A percentile compares a stretch with the other conserved stretches of the same genome.
Conservation (phyloP, 1,139 yeast species). For the Zhuliangozyma parablackwelliae region DNA sequence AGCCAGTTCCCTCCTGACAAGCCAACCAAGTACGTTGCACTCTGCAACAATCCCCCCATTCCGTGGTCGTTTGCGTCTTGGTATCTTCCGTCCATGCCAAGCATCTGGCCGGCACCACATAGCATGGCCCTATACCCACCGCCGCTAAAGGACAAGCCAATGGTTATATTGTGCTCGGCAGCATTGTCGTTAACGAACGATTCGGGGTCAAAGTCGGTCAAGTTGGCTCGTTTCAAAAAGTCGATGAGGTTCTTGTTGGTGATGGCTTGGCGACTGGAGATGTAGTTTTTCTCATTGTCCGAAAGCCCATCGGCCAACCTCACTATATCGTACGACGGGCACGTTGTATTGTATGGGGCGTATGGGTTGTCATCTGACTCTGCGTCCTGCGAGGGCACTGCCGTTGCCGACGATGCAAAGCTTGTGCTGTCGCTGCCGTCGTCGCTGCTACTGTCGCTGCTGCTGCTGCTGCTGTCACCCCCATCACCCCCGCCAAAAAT, state of each 20-base stretch:
- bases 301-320: conserved; percentile 28
- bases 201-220: conserved; percentile 31
- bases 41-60: conserved; percentile 38
- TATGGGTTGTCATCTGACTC: conserved; percentile 16
- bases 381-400: conserved; percentile 1
- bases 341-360: conserved; percentile 21
- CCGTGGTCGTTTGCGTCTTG: conserved; percentile 22
- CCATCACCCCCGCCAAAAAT: background rate
- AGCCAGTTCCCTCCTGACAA: conserved; percentile 44
- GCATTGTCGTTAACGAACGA: conserved; percentile 23
- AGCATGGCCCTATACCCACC: conserved; percentile 47
- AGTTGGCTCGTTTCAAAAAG: conserved; percentile 30
- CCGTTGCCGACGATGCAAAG: no score
- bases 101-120: conserved; percentile 37
- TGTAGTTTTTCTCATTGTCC: conserved; percentile 23
- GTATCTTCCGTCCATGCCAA: conserved; percentile 32
- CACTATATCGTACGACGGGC: conserved; percentile 19
- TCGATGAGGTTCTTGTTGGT: conserved; percentile 30
- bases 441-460: conserved; percentile 2
- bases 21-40: conserved; percentile 35
- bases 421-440: conserved; percentile 3
- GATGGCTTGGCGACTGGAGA: conserved; percentile 20
- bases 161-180: conserved; percentile 27
- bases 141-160: conserved; percentile 42
- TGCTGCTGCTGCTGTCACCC: background rate